Evolutionary conservation across 805 yeast genomes (phyloP), one percentile per base, ranked within the genome.

Genomic region (Candida nonsorbophila): DNA sequence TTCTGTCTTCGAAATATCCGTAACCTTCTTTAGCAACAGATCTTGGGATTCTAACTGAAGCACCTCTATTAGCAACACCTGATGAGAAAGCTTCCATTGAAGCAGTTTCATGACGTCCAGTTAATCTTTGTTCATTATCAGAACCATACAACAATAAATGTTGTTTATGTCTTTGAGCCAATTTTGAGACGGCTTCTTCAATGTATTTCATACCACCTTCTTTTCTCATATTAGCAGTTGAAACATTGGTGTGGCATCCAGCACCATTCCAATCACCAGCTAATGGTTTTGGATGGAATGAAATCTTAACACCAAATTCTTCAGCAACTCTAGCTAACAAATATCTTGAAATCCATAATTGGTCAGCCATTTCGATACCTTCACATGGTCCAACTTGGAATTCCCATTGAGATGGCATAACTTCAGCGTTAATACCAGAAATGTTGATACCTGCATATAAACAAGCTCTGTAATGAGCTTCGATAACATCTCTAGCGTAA

Each of bases 211-310:
- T 85, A 61, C 98, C 98, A 64, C 98, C 98, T 58, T 85, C 84
- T 20, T 56, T 60, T 75, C 98, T 87, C 97, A 90, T 92, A 29
- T 55, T 57, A 62, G 72, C 75, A 51, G 98, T 92, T 27, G 97
- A 87, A 38, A 92, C 97, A 64, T 92, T 92, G 62, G 98, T 92
- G 71, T 92, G 98, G 75, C 97, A 90, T 54, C 98, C 98, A 62
- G 98, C 97, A 73, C 98, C 98, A 64, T 92, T 92, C 97, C 97
- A 92, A 71, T 90, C 97, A 51, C 97, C 97, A 73, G 81, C 77
- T 63, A 92, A 76, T 49, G 98, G 97, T 77, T 92, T 92, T 67
- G 98, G 98, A 79, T 92, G 98, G 82, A 88, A 81, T 26, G 97
- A 86, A 49, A 92, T 90, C 82, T 87, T 88, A 60, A 92, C 94